phyloP scores from a whole-genome alignment of 2,329 filamentous ascomycete genomes.

The Scleromitrula shiraiana region DNA sequence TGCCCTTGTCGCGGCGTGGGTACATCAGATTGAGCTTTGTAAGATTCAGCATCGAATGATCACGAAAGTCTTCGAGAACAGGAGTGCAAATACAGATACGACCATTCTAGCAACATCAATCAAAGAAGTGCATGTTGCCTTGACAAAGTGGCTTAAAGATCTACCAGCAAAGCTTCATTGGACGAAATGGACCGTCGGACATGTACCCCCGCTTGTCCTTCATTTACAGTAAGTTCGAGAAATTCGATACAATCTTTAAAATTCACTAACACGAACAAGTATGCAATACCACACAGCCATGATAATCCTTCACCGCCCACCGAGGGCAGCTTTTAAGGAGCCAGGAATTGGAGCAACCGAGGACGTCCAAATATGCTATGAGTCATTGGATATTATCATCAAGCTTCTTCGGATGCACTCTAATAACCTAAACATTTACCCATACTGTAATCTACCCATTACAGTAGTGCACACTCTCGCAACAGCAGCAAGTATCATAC shows the following conservation, averaged over 20 bases:
- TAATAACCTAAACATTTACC: slow-evolving; percentile 32
- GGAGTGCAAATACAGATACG: slow-evolving; percentile 34
- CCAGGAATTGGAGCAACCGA: slow-evolving; percentile 34
- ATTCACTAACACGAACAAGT: slow-evolving; percentile 6
- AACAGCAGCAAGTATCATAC: slow-evolving; percentile 38
- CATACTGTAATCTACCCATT: slow-evolving; percentile 37
- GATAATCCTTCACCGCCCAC: slow-evolving; percentile 44
- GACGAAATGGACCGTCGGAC: slow-evolving; percentile 43
- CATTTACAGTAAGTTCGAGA: slow-evolving; percentile 35
- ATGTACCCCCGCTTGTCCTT: slow-evolving; percentile 39
- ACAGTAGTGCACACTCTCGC: slow-evolving; percentile 43
- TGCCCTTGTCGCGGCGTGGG: slow-evolving; percentile 37
- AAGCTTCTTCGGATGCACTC: slow-evolving; percentile 38
- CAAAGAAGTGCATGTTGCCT: slow-evolving; percentile 38
- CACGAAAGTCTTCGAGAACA: slow-evolving; percentile 43
- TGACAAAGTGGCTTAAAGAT: slow-evolving; percentile 39
- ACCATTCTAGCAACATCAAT: slow-evolving; percentile 36
- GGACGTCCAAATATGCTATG: slow-evolving; percentile 43
- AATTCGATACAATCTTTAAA: neutral
- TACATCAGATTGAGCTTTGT: slow-evolving; percentile 40
- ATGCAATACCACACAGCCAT: slow-evolving; percentile 44
- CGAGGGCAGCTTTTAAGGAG: slow-evolving; percentile 36
- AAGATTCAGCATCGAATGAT: slow-evolving; percentile 44
- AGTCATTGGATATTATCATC: slow-evolving; percentile 39
- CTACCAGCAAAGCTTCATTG: slow-evolving; percentile 41